Evolutionary conservation across 768 basidiomycete species (phyloP).

Genomic region (Sutorius australiensis): DNA sequence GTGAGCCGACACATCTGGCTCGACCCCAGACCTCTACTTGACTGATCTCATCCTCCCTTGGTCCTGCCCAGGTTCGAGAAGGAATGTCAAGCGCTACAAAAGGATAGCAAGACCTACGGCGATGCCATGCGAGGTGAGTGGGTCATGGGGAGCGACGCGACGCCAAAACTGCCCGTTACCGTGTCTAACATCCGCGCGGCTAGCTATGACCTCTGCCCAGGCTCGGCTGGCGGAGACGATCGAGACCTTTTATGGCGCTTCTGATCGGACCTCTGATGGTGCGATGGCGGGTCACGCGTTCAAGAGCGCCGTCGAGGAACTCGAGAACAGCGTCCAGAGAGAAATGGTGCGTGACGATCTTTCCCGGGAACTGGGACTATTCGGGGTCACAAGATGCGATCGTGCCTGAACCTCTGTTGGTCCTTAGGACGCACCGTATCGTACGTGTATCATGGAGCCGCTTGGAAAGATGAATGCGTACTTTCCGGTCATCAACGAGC

Average conservation of each 20-base stretch:
- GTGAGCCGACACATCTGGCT: conserved; percentile 43
- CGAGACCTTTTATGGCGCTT: conserved; percentile 85
- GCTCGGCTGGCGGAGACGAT: conserved; percentile 90
- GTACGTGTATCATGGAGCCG: conserved; percentile 93
- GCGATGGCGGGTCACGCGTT: conserved; percentile 98
- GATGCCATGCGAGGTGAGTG: conserved; percentile 87
- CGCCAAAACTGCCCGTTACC: too few species aligned
- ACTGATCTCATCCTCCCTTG: neutral
- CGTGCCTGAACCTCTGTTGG: neutral
- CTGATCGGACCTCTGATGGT: conserved; percentile 80
- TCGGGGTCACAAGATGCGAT: neutral
- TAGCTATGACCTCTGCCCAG: conserved; percentile 95
- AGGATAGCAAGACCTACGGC: conserved; percentile 91
- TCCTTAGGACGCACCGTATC: conserved; percentile 83
- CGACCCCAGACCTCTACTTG: neutral
- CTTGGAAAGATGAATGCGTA: conserved; percentile 96
- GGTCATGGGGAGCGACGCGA: neutral
- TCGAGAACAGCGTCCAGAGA: conserved; percentile 78
- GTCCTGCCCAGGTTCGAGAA: conserved; percentile 76
- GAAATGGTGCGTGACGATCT: conserved; percentile 65
- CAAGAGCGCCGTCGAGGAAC: conserved; percentile 90
- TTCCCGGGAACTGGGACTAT: neutral
- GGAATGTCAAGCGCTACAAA: conserved; percentile 89
- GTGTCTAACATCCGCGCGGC: neutral
- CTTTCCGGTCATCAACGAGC: conserved; percentile 90